Percentiles rank a stretch among this genome's conserved stretches.
Conservation (phyloP, 2,329 filamentous ascomycete species). For the Diaporthe helianthi region DNA sequence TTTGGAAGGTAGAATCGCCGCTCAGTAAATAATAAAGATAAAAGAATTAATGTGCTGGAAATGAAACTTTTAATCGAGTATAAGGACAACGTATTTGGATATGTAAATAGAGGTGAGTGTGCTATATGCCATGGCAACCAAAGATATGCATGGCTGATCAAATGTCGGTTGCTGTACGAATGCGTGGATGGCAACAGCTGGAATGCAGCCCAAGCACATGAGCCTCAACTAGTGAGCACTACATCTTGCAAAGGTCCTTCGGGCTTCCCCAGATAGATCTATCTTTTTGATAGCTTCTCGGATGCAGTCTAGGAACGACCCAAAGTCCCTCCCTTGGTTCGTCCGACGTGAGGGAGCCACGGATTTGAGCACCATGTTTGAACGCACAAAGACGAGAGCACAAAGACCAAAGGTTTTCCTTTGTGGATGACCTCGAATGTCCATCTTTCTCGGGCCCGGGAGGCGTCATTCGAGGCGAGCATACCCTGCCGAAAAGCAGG, state of each 20-base stretch:
- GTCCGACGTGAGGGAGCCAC: background rate
- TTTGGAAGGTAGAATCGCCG: background rate
- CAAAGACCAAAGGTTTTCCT: conserved; percentile 27
- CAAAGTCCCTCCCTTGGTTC: conserved; percentile 27
- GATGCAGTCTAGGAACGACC: background rate
- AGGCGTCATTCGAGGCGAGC: conserved; percentile 10
- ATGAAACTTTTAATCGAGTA: conserved; percentile 6
- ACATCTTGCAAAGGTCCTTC: conserved; percentile 20
- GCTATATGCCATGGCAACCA: conserved; percentile 34
- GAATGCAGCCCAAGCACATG: conserved; percentile 29
- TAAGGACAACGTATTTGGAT: conserved; percentile 8
- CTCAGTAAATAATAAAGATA: conserved; percentile 15
- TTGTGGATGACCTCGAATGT: conserved; percentile 20
- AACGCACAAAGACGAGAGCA: conserved; percentile 27
- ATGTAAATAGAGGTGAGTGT: conserved; percentile 22
- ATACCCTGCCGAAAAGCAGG: conserved; percentile 2
- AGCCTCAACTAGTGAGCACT: conserved; percentile 21
- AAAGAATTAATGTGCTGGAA: conserved; percentile 16
- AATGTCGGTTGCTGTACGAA: conserved; percentile 29
- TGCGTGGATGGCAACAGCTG: conserved; percentile 34
- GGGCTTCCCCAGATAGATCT: conserved; percentile 16
- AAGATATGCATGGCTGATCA: conserved; percentile 33
- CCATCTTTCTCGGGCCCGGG: background rate
- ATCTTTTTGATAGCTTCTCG: conserved; percentile 21
- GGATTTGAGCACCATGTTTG: conserved; percentile 19